Conservation (phyloP, 2,329 filamentous ascomycete genomes). For the Rosellinia necatrix region DNA sequence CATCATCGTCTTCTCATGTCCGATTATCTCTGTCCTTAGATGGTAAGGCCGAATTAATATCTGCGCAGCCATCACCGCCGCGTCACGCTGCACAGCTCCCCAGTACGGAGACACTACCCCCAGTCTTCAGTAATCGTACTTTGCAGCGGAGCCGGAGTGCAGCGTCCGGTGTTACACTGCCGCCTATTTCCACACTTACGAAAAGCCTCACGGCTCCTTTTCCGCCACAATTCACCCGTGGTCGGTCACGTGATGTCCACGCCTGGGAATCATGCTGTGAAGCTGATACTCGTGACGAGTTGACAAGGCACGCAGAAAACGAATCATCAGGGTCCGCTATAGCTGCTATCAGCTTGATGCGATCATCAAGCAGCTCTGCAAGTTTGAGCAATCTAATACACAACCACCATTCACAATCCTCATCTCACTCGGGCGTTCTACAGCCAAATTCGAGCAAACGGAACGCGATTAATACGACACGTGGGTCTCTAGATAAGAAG, state of each 20-base stretch:
- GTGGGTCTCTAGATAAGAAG: constrained; percentile 56
- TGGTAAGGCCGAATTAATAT: constrained; percentile 85
- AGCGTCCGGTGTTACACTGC: constrained; percentile 61
- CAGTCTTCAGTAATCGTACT: constrained; percentile 53
- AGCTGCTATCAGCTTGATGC: constrained; percentile 79
- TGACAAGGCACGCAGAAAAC: constrained; percentile 80
- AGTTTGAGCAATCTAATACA: constrained; percentile 46
- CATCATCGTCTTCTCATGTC: constrained; percentile 56
- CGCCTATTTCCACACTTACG: constrained; percentile 59
- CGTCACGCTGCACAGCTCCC: constrained; percentile 60
- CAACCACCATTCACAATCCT: constrained; percentile 27
- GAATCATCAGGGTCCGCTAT: constrained; percentile 79
- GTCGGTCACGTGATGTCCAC: constrained; percentile 83
- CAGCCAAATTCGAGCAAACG: constrained; percentile 67
- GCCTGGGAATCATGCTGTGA: constrained; percentile 93
- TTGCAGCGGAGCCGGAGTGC: constrained; percentile 76
- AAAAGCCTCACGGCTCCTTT: constrained; percentile 55
- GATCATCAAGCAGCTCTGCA: constrained; percentile 66
- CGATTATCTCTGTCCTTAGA: constrained; percentile 84
- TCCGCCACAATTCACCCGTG: constrained; percentile 63
- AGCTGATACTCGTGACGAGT: constrained; percentile 74
- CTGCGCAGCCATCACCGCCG: constrained; percentile 71
- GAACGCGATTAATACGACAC: constrained; percentile 53
- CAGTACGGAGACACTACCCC: constrained; percentile 51
- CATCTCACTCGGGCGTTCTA: constrained; percentile 39